phyloP scores from a whole-genome alignment of 495 filamentous ascomycete species.

The Hyaloscypha variabilis region DNA sequence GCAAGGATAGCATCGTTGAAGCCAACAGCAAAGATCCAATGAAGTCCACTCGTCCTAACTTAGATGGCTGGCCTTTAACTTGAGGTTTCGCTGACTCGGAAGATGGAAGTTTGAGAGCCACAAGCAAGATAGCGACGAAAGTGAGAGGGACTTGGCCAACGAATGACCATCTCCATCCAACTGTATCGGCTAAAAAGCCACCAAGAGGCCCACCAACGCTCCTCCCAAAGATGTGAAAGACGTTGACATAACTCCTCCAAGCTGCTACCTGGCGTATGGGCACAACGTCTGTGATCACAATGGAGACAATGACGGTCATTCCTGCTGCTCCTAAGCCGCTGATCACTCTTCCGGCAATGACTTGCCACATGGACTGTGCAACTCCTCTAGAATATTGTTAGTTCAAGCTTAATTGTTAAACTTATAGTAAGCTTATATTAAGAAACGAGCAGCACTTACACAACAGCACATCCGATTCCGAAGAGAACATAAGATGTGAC shows the following conservation, averaged over 20 bases:
- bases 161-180: slow-evolving; percentile 61
- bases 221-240: slow-evolving; percentile 64
- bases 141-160: slow-evolving; percentile 20
- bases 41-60: slow-evolving; percentile 17
- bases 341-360: slow-evolving; percentile 59
- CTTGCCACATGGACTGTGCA: slow-evolving; percentile 52
- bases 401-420: slow-evolving; percentile 10
- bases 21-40: slow-evolving; percentile 53
- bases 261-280: slow-evolving; percentile 67
- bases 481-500: slow-evolving; percentile 45
- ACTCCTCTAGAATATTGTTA: slow-evolving; percentile 44
- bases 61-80: slow-evolving; percentile 14
- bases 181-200: slow-evolving; percentile 63
- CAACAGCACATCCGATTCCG: slow-evolving; percentile 36
- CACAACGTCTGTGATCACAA: slow-evolving; percentile 70
- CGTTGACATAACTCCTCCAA: slow-evolving; percentile 69
- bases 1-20: background rate
- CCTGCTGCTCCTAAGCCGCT: slow-evolving; percentile 63
- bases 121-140: slow-evolving; percentile 13
- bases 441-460: slow-evolving; percentile 37
- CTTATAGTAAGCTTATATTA: too few relatives aligned
- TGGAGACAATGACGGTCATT: slow-evolving; percentile 55
- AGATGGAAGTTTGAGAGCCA: slow-evolving; percentile 10
- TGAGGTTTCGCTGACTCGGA: background rate
- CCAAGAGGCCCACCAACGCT: slow-evolving; percentile 66